Conservation (phyloP, 1,284 basidiomycete genomes). For the Meira miltonrushii region DNA sequence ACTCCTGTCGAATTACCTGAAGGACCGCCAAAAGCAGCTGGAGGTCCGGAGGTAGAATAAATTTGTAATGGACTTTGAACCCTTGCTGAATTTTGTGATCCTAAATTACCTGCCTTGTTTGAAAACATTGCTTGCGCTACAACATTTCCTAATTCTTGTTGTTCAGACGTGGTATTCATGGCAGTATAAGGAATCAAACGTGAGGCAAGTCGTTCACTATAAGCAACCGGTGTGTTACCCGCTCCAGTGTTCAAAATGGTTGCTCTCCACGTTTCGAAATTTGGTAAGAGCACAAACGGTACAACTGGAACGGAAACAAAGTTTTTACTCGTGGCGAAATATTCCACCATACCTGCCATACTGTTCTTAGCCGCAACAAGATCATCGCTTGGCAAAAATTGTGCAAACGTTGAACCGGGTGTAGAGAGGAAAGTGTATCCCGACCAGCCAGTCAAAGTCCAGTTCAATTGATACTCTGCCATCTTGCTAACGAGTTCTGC, state of each 20-base stretch:
- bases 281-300: not conserved
- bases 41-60: conserved; percentile 13
- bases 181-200: conserved; percentile 11
- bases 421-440: conserved; percentile 3
- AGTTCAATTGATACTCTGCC: conserved; percentile 9
- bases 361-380: not conserved
- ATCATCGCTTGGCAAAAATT: not conserved
- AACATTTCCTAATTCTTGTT: conserved; percentile 9
- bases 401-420: not conserved
- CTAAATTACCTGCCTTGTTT: not conserved
- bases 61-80: conserved; percentile 10
- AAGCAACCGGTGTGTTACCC: conserved; percentile 9
- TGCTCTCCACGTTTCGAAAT: not conserved
- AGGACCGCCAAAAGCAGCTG: conserved; percentile 11
- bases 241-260: not conserved
- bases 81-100: not conserved
- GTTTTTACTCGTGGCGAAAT: not conserved
- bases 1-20: conserved; percentile 13
- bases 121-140: conserved; percentile 4
- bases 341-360: conserved; percentile 1
- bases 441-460: conserved; percentile 6
- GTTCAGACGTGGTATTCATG: conserved; percentile 8
- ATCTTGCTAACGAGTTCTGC: conserved; percentile 11
- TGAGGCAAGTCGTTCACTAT: conserved; percentile 13
- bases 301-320: not conserved